phyloP scores from a whole-genome alignment of 768 basidiomycete genomes.

The Suillus bovinus region DNA sequence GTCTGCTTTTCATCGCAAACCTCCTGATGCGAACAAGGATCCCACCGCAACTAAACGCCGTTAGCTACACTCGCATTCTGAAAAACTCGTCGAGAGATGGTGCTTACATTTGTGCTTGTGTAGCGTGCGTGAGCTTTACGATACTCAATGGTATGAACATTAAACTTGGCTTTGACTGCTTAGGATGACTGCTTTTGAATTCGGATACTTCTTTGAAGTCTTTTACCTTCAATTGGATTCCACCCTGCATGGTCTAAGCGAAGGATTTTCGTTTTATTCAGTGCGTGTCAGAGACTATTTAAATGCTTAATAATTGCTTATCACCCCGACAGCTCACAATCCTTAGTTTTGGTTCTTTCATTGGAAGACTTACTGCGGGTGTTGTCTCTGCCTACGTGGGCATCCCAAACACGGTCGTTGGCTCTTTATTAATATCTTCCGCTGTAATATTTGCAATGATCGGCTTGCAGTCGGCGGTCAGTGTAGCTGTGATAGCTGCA shows the following conservation, averaged over 20 bases:
- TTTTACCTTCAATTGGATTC: conserved; percentile 63
- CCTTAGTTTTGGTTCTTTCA: conserved; percentile 35
- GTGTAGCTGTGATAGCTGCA: conserved; percentile 39
- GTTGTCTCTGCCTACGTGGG: conserved; percentile 42
- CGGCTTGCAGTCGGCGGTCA: conserved; percentile 36
- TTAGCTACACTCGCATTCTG: conserved; percentile 21
- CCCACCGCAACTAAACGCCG: conserved; percentile 21
- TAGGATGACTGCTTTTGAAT: conserved; percentile 25
- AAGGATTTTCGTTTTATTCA: conserved; percentile 54
- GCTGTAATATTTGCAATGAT: conserved; percentile 46
- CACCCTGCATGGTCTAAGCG: conserved; percentile 44
- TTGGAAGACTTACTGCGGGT: conserved; percentile 39
- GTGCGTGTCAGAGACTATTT: conserved; percentile 31
- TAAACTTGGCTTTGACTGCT: not conserved
- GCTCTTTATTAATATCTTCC: conserved; percentile 34
- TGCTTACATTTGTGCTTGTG: conserved; percentile 25
- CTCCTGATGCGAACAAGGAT: conserved; percentile 41
- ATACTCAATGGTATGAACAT: conserved; percentile 8
- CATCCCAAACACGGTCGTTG: conserved; percentile 43
- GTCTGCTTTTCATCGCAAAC: conserved; percentile 36
- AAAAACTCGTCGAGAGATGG: conserved; percentile 20
- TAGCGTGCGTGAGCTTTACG: conserved; percentile 18
- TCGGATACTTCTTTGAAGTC: conserved; percentile 48
- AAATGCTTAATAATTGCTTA: not conserved
- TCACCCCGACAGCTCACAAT: conserved; percentile 34